Conservation (phyloP, 129 eudicot genomes). For the Apium graveolens region DNA sequence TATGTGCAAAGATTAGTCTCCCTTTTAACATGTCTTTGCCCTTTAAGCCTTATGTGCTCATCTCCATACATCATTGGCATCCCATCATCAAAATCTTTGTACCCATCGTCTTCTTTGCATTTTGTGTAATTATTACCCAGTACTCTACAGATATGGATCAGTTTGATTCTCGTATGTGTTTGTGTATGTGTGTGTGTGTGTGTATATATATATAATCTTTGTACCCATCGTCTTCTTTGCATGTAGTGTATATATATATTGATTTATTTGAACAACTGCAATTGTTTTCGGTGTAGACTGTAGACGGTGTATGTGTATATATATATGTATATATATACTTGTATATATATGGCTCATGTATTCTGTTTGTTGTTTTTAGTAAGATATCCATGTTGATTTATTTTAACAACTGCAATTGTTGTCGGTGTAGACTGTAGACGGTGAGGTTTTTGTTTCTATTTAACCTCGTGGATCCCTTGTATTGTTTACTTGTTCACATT, state of each 20-base stretch:
- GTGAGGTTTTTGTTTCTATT: background rate
- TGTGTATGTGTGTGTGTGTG: too few relatives aligned
- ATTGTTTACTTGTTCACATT: background rate
- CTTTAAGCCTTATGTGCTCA: background rate
- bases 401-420: background rate
- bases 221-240: too few relatives aligned
- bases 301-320: background rate
- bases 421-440: background rate
- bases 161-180: background rate
- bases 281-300: background rate
- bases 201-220: too few relatives aligned
- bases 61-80: background rate
- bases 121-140: background rate
- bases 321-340: too few relatives aligned
- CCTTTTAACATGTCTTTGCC: background rate
- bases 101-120: background rate
- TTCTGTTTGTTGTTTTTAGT: too few relatives aligned
- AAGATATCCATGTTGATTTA: background rate
- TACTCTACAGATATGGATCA: background rate
- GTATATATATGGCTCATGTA: background rate
- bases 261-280: background rate
- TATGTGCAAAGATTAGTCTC: background rate
- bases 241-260: background rate
- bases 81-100: background rate
- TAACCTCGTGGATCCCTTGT: background rate